These are phyloP conservation scores for Pseudogymnoascus sp. DNA, from an alignment of 2,329 filamentous ascomycete genomes.

Conservation along the genomic window DNA sequence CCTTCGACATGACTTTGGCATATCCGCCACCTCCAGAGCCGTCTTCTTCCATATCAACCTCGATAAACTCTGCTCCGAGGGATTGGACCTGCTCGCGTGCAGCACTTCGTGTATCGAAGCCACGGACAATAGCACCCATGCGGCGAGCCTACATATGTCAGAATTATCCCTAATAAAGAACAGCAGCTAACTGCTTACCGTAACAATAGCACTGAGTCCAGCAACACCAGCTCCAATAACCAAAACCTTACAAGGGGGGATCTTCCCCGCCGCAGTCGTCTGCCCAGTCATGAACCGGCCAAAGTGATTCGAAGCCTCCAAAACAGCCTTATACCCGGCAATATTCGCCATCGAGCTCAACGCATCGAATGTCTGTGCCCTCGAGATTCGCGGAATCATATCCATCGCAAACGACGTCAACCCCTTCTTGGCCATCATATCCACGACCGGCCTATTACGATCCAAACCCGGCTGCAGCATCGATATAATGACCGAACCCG, in stretches of 20 bases:
- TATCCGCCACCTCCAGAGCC: conserved; percentile 80
- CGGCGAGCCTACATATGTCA: conserved; percentile 51
- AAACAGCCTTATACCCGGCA: conserved; percentile 83
- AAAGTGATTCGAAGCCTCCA: conserved; percentile 85
- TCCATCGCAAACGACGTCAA: conserved; percentile 86
- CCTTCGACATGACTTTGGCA: conserved; percentile 89
- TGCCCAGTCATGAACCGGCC: conserved; percentile 84
- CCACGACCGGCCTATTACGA: conserved; percentile 69
- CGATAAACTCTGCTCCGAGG: conserved; percentile 80
- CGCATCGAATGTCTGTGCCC: conserved; percentile 82
- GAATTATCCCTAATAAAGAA: conserved; percentile 5
- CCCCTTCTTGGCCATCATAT: conserved; percentile 61
- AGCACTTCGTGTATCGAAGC: conserved; percentile 85
- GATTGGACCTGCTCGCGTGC: conserved; percentile 86
- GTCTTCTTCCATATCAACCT: conserved; percentile 78
- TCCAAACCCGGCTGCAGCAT: conserved; percentile 63
- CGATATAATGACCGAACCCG: conserved; percentile 68
- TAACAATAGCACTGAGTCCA: conserved; percentile 80
- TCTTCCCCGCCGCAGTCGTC: conserved; percentile 81
- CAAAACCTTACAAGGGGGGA: conserved; percentile 81
- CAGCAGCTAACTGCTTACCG: conserved; percentile 34
- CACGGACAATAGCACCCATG: conserved; percentile 81
- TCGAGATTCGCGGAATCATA: conserved; percentile 81
- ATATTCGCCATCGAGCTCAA: conserved; percentile 91
- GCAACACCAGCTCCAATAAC: conserved; percentile 88